These are phyloP conservation scores for Wallacemonas collosoma DNA, from an alignment of 208 protist genomes.

Conservation along the genomic window DNA sequence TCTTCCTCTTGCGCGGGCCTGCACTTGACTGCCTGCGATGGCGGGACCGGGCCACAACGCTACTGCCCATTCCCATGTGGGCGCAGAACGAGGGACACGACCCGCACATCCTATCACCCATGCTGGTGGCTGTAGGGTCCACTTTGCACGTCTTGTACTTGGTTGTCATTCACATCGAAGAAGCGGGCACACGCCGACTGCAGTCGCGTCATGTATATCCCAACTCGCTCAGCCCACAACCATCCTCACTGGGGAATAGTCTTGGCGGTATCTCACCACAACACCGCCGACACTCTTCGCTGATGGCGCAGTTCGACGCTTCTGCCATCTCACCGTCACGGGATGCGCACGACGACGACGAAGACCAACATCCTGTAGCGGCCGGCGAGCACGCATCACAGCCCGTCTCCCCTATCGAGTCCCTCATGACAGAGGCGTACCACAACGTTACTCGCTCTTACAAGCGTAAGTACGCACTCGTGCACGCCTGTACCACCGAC, in stretches of 20 bases:
- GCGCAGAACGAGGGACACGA: conserved; percentile 32
- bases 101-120: conserved; percentile 30
- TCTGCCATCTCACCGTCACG: background rate
- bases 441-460: background rate
- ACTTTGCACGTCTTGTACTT: conserved; percentile 62
- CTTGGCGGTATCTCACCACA: conserved; percentile 9
- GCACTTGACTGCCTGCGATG: conserved; percentile 34
- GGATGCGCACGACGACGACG: background rate
- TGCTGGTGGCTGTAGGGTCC: conserved; percentile 33
- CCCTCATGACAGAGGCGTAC: background rate
- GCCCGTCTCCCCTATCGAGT: background rate
- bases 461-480: conserved; percentile 30
- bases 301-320: conserved; percentile 10
- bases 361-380: background rate
- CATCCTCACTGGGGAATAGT: background rate
- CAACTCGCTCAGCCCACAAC: background rate
- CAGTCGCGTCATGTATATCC: background rate
- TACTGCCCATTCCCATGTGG: conserved; percentile 53
- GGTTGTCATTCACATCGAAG: conserved; percentile 23
- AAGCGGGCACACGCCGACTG: background rate
- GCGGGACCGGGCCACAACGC: conserved; percentile 11
- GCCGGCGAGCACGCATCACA: background rate
- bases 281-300: conserved; percentile 11
- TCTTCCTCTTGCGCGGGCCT: conserved; percentile 37
- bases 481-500: conserved; percentile 38